These are phyloP conservation scores for Phylloporus sp. DNA, from an alignment of 768 basidiomycete species.

Conservation along the genomic window DNA sequence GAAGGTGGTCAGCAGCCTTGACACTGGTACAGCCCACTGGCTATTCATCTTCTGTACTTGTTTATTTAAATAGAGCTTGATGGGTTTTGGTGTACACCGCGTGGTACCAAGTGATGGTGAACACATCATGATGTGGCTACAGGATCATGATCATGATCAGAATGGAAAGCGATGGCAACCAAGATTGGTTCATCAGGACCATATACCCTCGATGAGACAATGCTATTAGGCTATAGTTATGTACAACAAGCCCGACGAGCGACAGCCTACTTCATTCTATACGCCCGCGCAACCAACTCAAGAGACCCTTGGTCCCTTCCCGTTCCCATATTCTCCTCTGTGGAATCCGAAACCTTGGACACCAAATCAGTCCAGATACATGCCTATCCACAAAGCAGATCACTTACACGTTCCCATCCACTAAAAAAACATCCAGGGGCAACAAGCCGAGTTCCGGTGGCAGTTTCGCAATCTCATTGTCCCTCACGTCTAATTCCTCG, in stretches of 20 bases:
- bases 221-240: neutral
- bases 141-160: neutral
- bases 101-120: no score
- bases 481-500: constrained; percentile 78
- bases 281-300: constrained; percentile 75
- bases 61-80: neutral
- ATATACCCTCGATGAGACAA: no score
- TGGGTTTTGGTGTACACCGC: no score
- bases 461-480: constrained; percentile 73
- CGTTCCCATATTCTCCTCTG: constrained; percentile 81
- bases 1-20: constrained; percentile 12
- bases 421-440: constrained; percentile 75
- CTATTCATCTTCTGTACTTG: neutral
- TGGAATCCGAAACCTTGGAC: constrained; percentile 71
- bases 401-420: constrained; percentile 81
- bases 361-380: neutral
- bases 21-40: neutral
- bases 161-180: no score
- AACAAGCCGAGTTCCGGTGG: constrained; percentile 69
- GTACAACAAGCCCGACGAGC: neutral
- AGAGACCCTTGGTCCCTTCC: constrained; percentile 77
- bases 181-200: no score
- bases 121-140: neutral
- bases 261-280: constrained; percentile 44
- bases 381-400: neutral